Conservation (phyloP, 139 green algal species). For the Asterochloris sp. region DNA sequence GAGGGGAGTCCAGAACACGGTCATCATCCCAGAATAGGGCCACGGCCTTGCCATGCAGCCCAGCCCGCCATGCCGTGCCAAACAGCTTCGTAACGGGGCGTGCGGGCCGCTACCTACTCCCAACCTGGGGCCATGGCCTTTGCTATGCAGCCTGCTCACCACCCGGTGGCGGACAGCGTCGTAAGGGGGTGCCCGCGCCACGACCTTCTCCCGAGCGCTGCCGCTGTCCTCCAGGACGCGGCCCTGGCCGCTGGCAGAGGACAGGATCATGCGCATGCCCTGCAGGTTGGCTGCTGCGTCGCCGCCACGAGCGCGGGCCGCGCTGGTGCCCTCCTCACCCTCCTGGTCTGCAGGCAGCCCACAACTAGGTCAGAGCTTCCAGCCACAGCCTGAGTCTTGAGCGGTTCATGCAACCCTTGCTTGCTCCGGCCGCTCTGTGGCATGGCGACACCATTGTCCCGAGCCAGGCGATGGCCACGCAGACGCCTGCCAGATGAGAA, state of each 20-base stretch:
- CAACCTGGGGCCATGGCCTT: neutral
- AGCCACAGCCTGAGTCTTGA: neutral
- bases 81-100: neutral
- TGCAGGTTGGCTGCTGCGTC: slow-evolving; percentile 14
- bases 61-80: neutral
- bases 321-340: too few relatives aligned
- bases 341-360: neutral
- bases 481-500: too few relatives aligned
- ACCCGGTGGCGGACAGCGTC: slow-evolving; percentile 2
- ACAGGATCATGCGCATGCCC: slow-evolving; percentile 5
- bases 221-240: slow-evolving; percentile 3
- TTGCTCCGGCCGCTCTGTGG: too few relatives aligned
- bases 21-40: neutral
- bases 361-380: neutral
- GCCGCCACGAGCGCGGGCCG: neutral
- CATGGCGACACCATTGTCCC: too few relatives aligned
- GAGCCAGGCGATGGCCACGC: too few relatives aligned
- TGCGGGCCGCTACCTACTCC: slow-evolving; percentile 9
- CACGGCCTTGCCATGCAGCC: slow-evolving; percentile 1
- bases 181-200: slow-evolving; percentile 4
- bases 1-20: too few relatives aligned
- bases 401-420: neutral
- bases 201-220: slow-evolving; percentile 7
- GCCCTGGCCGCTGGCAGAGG: too few relatives aligned
- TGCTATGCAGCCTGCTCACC: neutral